Conservation (phyloP, 352 stramenopile species). For the Phytophthora syringae region DNA sequence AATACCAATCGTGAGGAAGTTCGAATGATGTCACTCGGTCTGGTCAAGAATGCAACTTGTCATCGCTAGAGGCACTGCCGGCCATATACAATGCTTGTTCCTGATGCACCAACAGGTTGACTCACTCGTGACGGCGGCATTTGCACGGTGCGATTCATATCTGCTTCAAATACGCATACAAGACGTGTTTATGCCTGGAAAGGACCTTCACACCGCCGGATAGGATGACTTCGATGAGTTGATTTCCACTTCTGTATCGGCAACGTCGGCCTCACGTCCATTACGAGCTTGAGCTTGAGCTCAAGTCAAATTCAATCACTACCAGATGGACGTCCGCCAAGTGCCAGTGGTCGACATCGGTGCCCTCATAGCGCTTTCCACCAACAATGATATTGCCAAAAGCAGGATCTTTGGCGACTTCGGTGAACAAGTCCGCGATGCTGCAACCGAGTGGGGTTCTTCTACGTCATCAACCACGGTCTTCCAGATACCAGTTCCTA, state of each 20-base stretch:
- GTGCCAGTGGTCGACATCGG: conserved; percentile 66
- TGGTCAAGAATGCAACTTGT: too few relatives aligned
- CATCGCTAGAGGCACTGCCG: too few relatives aligned
- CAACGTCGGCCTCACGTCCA: too few relatives aligned
- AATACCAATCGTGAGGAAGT: too few relatives aligned
- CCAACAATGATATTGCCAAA: too few relatives aligned
- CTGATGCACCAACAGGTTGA: too few relatives aligned
- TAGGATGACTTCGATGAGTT: conserved; percentile 8
- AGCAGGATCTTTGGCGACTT: too few relatives aligned
- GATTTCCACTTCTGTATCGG: conserved; percentile 15
- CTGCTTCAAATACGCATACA: conserved; percentile 5
- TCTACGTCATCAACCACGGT: conserved; percentile 91
- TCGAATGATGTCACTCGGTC: too few relatives aligned
- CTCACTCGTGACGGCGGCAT: too few relatives aligned
- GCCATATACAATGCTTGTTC: too few relatives aligned
- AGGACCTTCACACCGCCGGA: conserved; percentile 3
- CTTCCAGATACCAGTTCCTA: conserved; percentile 60
- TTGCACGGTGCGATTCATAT: conserved; percentile 1
- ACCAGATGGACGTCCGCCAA: conserved; percentile 36
- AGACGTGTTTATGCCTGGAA: neutral
- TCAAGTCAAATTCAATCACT: too few relatives aligned
- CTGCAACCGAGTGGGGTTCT: conserved; percentile 90
- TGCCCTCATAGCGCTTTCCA: conserved; percentile 48
- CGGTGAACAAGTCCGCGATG: conserved; percentile 39
- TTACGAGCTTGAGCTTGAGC: too few relatives aligned